phyloP scores from a whole-genome alignment of 192 early-diverging fungal species.

The Umbelopsis sp. region DNA sequence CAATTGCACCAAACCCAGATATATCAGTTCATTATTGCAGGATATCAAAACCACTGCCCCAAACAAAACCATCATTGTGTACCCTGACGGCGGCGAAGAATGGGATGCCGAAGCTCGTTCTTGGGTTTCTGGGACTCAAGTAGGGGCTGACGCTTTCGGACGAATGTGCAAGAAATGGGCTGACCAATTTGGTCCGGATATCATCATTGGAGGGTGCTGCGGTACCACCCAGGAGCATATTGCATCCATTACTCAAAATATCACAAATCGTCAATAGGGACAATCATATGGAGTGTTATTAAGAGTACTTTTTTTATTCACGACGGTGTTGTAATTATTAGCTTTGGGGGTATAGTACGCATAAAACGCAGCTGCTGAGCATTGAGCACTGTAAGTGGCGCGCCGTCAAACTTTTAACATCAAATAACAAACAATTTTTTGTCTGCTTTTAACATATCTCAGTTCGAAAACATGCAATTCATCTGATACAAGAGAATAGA shows the following conservation, averaged over 20 bases:
- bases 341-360: background rate
- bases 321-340: too few species aligned
- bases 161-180: slow-evolving; percentile 33
- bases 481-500: slow-evolving; percentile 51
- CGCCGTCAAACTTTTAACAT: background rate
- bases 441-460: background rate
- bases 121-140: slow-evolving; percentile 34
- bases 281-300: background rate
- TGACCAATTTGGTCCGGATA: slow-evolving; percentile 39
- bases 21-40: slow-evolving; percentile 29
- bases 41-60: background rate
- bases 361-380: too few species aligned
- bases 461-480: slow-evolving; percentile 30
- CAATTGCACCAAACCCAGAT: slow-evolving; percentile 63
- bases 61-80: slow-evolving; percentile 48
- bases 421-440: background rate
- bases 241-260: background rate
- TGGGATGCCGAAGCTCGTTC: slow-evolving; percentile 43
- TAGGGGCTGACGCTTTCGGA: slow-evolving; percentile 41
- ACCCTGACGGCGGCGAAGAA: slow-evolving; percentile 55
- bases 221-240: slow-evolving; percentile 58
- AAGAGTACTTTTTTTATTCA: too few species aligned
- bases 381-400: background rate
- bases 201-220: slow-evolving; percentile 65
- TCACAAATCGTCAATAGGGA: background rate